Conservation (phyloP, 331 rosid species). For the Rosa hybrid region DNA sequence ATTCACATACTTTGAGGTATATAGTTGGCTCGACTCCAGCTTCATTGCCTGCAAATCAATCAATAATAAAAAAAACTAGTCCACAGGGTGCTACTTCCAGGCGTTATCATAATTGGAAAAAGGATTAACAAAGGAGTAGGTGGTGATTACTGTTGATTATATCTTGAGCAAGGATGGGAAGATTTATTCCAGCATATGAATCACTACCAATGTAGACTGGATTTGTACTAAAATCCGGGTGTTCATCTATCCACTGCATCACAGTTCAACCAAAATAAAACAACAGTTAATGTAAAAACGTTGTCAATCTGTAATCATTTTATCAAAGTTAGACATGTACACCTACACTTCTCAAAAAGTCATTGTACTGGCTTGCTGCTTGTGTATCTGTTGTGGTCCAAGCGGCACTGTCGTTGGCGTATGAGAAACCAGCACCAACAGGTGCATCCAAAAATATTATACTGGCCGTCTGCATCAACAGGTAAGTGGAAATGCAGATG, state of each 20-base stretch:
- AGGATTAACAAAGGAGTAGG: background rate
- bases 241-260: conserved; percentile 29
- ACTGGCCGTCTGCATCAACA: conserved; percentile 7
- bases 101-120: too few species aligned
- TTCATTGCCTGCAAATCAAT: conserved; percentile 27
- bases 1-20: conserved; percentile 24
- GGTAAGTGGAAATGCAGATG: background rate
- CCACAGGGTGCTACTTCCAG: background rate
- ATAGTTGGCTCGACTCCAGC: conserved; percentile 17
- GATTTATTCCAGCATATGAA: conserved; percentile 28
- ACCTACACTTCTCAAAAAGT: conserved; percentile 29
- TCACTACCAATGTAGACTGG: conserved; percentile 32
- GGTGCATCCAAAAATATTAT: conserved; percentile 35
- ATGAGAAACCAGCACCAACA: conserved; percentile 38
- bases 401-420: background rate
- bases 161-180: conserved; percentile 29
- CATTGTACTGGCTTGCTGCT: background rate
- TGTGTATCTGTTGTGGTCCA: conserved; percentile 12
- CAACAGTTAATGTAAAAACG: background rate
- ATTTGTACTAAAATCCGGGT: conserved; percentile 19
- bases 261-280: conserved; percentile 16
- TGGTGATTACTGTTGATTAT: conserved; percentile 19
- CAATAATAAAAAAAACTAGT: background rate
- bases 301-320: background rate
- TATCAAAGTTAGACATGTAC: background rate